Evolutionary conservation across 2,329 filamentous ascomycete genomes (phyloP).

Genomic region (Fusarium sulawesiense): DNA sequence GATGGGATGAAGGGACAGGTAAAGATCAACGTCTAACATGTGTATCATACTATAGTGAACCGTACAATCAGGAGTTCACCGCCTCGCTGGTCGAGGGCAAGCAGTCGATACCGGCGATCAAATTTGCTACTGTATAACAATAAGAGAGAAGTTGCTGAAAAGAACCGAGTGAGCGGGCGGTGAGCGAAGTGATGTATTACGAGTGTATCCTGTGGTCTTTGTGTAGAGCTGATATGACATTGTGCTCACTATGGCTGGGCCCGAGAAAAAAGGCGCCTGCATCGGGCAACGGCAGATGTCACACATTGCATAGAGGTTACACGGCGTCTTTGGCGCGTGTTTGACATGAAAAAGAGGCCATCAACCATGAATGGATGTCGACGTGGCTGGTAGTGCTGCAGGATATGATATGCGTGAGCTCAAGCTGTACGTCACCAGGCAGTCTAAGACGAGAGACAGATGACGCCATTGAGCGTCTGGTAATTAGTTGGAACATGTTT

Average conservation of each 20-base stretch:
- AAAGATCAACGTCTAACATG: slow-evolving; percentile 33
- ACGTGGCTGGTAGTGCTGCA: slow-evolving; percentile 35
- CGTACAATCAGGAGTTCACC: slow-evolving; percentile 27
- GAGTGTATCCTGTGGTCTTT: not conserved
- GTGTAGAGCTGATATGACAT: slow-evolving; percentile 16
- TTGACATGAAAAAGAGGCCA: slow-evolving; percentile 16
- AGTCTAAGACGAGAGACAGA: not conserved
- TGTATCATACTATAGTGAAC: slow-evolving; percentile 15
- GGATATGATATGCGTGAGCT: slow-evolving; percentile 5
- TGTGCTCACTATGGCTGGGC: slow-evolving; percentile 3
- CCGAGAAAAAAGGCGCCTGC: slow-evolving; percentile 27
- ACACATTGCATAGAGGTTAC: slow-evolving; percentile 5
- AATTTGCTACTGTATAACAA: not conserved
- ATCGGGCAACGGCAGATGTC: slow-evolving; percentile 10
- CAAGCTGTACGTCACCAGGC: slow-evolving; percentile 28
- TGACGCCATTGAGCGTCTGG: slow-evolving; percentile 1
- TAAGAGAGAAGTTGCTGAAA: not conserved
- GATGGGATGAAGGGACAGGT: slow-evolving; percentile 26
- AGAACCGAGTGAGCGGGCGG: slow-evolving; percentile 28
- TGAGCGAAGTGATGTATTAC: slow-evolving; percentile 34
- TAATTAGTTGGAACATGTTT: not conserved
- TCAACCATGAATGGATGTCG: slow-evolving; percentile 10
- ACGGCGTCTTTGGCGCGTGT: slow-evolving; percentile 5
- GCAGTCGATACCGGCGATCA: slow-evolving; percentile 32
- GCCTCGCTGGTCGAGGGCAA: slow-evolving; percentile 36